Evolutionary conservation across 305 asterid genomes (phyloP).

Genomic region (Solanum hybrid): DNA sequence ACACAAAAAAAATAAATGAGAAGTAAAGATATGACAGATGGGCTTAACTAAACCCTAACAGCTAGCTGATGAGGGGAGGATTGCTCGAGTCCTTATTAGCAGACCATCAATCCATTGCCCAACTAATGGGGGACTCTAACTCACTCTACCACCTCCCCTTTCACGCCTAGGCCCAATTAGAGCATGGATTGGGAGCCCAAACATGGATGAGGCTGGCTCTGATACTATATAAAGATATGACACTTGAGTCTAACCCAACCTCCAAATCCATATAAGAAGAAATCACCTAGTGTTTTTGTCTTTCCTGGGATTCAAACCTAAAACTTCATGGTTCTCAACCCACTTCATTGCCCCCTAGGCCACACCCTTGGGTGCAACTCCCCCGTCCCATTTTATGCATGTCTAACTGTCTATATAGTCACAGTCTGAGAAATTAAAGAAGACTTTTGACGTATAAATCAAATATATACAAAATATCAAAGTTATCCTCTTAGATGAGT

Average conservation of each 20-base stretch:
- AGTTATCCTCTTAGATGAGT: background rate
- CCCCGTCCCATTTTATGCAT: background rate
- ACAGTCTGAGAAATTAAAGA: background rate
- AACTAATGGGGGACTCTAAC: background rate
- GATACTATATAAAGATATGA: background rate
- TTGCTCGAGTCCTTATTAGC: background rate
- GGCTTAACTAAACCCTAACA: background rate
- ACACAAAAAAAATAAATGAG: background rate
- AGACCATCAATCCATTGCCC: background rate
- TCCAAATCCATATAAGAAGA: background rate
- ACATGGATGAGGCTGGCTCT: background rate
- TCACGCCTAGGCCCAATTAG: background rate
- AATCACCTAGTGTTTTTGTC: background rate
- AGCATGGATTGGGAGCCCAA: background rate
- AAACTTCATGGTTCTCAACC: background rate
- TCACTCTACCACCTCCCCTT: background rate
- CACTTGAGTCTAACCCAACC: background rate
- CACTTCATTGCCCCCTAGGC: background rate
- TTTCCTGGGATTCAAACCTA: background rate
- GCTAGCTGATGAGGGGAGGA: background rate
- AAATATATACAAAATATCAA: background rate
- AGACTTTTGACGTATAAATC: background rate
- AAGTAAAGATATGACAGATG: background rate
- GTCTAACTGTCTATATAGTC: background rate
- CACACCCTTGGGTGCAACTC: background rate